Evolutionary conservation across 768 basidiomycete genomes (phyloP), one percentile per base, ranked within the genome.

Genomic region (Butyriboletus loyo): DNA sequence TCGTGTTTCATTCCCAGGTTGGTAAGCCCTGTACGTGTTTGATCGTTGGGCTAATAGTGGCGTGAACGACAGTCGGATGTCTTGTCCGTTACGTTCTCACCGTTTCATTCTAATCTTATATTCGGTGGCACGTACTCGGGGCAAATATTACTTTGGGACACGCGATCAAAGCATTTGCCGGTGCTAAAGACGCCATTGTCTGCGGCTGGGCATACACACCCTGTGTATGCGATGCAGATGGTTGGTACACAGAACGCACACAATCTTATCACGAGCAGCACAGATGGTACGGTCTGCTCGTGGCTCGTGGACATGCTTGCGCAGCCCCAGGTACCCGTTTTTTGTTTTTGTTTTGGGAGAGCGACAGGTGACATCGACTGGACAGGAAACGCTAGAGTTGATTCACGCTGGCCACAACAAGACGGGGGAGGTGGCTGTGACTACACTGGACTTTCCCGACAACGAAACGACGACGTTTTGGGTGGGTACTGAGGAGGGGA

Each of bases 61-160:
- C 15, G n/a, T 27, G 22, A 13, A 51, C 46, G 41, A 44, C 68
- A 98, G 97, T 98, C 97, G 42, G 97, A 99, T 64, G 94, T 98
- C 32, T 83, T 99, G 19, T 97, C 96, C 0, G 92, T 98, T 7
- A 86, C 88, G 8, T 98, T 98, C 69, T 98, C 97, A 0, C 95
- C 97, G 0, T 98, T 97, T 72, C 96, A 99, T 69, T 90, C 97
- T 2, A 98, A 97, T 63, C 83, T 98, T 17, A 81, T 99, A 35
- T 97, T 98, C 57, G 97, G 97, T 47, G 97, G 97, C 22, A 98
- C 97, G n/a, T 98, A 98, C 67, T 98, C 97, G 27, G 97, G 97
- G 17, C 97, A 98, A 72, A 95, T 99, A 55, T 75, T 99, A 25
- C 80, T 98, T 0, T 99, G 97, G 97, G 97, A 99, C 65, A 98